phyloP scores from a whole-genome alignment of 371 early-diverging fungal species.

The Neoconidiobolus thromboides region DNA sequence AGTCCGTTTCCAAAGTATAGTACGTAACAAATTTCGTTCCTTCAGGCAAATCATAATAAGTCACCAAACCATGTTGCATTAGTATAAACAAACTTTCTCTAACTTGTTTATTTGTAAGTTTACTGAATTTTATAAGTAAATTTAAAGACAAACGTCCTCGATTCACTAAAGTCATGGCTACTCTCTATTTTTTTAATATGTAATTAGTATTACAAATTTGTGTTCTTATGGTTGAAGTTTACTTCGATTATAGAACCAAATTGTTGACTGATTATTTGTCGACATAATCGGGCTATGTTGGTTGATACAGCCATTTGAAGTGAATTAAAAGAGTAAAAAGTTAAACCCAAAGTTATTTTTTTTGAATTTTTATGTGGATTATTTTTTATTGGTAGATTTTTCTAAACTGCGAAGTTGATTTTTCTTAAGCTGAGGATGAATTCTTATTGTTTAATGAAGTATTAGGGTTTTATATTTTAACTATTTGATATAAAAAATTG shows the following conservation, averaged over 20 bases:
- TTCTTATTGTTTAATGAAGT: too few relatives aligned
- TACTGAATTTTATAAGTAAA: not conserved
- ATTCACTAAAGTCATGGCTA: not conserved
- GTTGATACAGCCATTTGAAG: too few relatives aligned
- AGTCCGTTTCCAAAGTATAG: not conserved
- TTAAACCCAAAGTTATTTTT: too few relatives aligned
- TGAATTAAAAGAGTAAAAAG: too few relatives aligned
- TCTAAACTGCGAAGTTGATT: too few relatives aligned
- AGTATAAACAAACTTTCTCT: not conserved
- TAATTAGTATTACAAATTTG: not conserved
- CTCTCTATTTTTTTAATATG: not conserved
- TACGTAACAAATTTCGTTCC: not conserved
- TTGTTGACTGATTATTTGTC: not conserved
- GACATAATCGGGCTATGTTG: not conserved
- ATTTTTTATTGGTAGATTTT: too few relatives aligned
- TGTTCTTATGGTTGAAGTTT: not conserved
- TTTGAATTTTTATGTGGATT: too few relatives aligned
- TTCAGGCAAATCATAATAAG: not conserved
- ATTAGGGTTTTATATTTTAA: too few relatives aligned
- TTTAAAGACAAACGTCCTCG: not conserved
- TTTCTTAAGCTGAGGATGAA: too few relatives aligned
- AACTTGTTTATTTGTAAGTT: not conserved
- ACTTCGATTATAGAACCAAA: not conserved
- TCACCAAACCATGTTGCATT: not conserved
- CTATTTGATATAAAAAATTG: too few relatives aligned